Base-by-base conservation (phyloP, 2,329 filamentous ascomycete genomes). In the Xylaria arbuscula region DNA sequence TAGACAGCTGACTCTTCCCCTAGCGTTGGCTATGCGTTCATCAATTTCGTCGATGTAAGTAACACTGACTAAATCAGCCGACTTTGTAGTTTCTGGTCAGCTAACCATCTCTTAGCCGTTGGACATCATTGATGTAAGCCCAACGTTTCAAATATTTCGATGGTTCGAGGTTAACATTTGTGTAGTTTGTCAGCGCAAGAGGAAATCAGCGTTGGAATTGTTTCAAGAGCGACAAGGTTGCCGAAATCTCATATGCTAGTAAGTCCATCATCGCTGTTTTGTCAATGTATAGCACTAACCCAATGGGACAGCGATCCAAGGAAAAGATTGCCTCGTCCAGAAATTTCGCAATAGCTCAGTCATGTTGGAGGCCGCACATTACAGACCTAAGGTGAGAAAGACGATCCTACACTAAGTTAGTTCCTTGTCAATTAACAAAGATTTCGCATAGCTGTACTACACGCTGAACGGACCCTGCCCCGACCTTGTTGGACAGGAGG, bases 301-400 rank as follows among this genome's bases (percentile, higher is more conserved):
- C 22, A 2, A 24, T 62, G 24, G 22, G 57, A 50, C 66, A 94
- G 92, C 94, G 13, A 95, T 97, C 68, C 96, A 99, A 83, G 96
- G 96, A 54, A 91, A 92, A 71, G 94, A 97, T 76, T 95, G 93
- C 71, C 85, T 98, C 0, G 89, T 98, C 7, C 92, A 97, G 79
- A 98, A 98, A 78, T 99, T 99, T 77, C 90, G 96, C 42, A 99
- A 99, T 82, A 97, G 93, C 47, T 95, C 93, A 0, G 94, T 99
- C 36, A 98, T 98, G 93, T 85, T 95, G 0, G 94, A 98, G 80
- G 88, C 90, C 11, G 85, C 89, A 0, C 89, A 91, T 61, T 97
- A 93, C 75, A 90, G 93, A 0, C 96, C 96, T 0, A 97, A 97
- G 85, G 92, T 94, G 79, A 73, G 78, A 1, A n/a, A n/a, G 28